phyloP scores from a whole-genome alignment of 1,284 basidiomycete genomes.

The Tranzscheliella williamsii region DNA sequence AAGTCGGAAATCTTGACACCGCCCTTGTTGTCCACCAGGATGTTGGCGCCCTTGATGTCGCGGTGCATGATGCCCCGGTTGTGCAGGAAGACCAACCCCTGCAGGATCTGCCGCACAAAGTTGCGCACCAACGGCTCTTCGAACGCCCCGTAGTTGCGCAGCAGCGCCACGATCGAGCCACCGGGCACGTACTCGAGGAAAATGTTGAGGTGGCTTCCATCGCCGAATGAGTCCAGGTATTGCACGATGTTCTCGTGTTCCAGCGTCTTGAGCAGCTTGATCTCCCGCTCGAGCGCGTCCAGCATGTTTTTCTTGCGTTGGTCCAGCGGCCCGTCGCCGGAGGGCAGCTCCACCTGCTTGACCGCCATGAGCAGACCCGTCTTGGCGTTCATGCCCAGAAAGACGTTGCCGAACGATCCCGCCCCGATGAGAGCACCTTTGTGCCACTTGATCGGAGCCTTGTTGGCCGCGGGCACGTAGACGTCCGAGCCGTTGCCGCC shows the following conservation, averaged over 20 bases:
- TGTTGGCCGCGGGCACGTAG: constrained; percentile 15
- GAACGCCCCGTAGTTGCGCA: constrained; percentile 94
- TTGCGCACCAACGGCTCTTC: constrained; percentile 92
- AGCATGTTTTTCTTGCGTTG: constrained; percentile 94
- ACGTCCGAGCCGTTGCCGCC: constrained; percentile 6
- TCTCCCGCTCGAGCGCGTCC: constrained; percentile 90
- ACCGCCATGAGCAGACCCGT: constrained; percentile 97
- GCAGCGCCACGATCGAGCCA: constrained; percentile 87
- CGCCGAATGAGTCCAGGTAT: constrained; percentile 69
- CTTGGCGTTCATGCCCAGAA: constrained; percentile 94
- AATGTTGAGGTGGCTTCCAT: constrained; percentile 77
- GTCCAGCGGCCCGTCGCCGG: constrained; percentile 81
- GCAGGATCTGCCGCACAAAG: constrained; percentile 90
- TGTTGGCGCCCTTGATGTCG: constrained; percentile 98
- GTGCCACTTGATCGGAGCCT: constrained; percentile 87
- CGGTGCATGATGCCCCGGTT: constrained; percentile 94
- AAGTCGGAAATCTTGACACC: constrained; percentile 99
- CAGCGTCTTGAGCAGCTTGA: constrained; percentile 89
- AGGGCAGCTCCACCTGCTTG: constrained; percentile 95
- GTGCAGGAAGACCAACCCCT: constrained; percentile 89
- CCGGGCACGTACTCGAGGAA: constrained; percentile 99
- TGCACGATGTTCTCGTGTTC: constrained; percentile 98
- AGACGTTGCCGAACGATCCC: constrained; percentile 66
- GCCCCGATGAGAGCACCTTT: constrained; percentile 97
- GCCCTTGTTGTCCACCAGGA: constrained; percentile 96